These are phyloP conservation scores for Aspergillus panamensis DNA, from an alignment of 495 filamentous ascomycete genomes.

Conservation along the genomic window DNA sequence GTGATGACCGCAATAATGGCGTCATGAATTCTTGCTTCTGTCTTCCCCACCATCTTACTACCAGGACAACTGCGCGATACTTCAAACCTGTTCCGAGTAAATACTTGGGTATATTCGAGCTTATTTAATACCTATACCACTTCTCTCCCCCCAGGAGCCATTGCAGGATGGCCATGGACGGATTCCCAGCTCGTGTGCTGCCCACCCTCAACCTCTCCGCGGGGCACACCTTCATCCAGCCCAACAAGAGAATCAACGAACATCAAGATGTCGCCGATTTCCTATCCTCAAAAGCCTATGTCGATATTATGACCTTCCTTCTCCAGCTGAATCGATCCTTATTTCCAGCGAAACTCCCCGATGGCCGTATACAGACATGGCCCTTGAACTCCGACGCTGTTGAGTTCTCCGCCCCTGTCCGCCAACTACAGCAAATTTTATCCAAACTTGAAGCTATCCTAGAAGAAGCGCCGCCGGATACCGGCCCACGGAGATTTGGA, in stretches of 20 bases:
- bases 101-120: background rate
- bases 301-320: slow-evolving; percentile 79
- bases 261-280: slow-evolving; percentile 74
- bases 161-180: slow-evolving; percentile 27
- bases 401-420: slow-evolving; percentile 57
- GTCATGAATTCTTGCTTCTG: background rate
- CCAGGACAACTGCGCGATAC: background rate
- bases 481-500: slow-evolving; percentile 83
- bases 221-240: slow-evolving; percentile 33
- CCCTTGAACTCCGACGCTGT: slow-evolving; percentile 46
- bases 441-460: slow-evolving; percentile 61
- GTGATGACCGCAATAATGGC: background rate
- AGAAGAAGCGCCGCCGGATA: slow-evolving; percentile 75
- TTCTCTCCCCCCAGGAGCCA: too few relatives aligned
- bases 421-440: slow-evolving; percentile 59
- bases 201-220: slow-evolving; percentile 27
- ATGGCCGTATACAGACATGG: slow-evolving; percentile 50
- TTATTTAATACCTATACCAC: background rate
- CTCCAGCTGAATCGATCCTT: slow-evolving; percentile 86
- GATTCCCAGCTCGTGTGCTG: slow-evolving; percentile 28
- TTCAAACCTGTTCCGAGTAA: background rate
- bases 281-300: slow-evolving; percentile 73
- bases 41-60: background rate
- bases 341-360: slow-evolving; percentile 58
- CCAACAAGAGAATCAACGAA: slow-evolving; percentile 74